A percentile compares a stretch with the other conserved stretches of the same genome.
These are phyloP conservation scores for Zanthoxylum bungeanum DNA, from an alignment of 345 rosid genomes.

Conservation along the genomic window DNA sequence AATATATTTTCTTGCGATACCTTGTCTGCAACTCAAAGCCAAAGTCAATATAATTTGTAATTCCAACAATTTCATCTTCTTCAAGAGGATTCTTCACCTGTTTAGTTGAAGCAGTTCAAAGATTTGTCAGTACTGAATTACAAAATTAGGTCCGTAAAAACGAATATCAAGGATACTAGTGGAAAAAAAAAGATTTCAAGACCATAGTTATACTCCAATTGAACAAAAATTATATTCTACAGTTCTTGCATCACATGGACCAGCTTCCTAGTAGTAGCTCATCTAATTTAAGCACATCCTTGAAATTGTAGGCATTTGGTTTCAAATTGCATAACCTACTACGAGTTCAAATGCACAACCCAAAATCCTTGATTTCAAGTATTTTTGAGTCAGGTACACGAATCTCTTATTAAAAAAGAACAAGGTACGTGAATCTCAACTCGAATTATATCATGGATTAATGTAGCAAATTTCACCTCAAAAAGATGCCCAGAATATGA, in stretches of 20 bases:
- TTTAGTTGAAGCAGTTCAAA: slow-evolving; percentile 17
- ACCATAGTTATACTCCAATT: not conserved
- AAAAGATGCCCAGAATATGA: not conserved
- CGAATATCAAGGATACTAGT: too few relatives aligned
- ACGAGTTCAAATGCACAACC: not conserved
- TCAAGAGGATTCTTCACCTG: slow-evolving; percentile 93
- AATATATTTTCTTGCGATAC: slow-evolving; percentile 32
- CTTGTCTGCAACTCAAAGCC: slow-evolving; percentile 87
- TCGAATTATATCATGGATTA: not conserved
- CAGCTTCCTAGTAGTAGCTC: not conserved
- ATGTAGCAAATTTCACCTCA: not conserved
- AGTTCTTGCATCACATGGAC: not conserved
- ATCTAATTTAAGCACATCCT: not conserved
- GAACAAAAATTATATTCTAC: not conserved
- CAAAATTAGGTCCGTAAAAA: too few relatives aligned
- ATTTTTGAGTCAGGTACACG: not conserved
- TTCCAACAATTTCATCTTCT: slow-evolving; percentile 75
- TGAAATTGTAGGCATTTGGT: not conserved
- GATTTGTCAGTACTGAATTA: slow-evolving; percentile 11
- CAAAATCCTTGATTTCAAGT: not conserved
- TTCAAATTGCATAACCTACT: not conserved
- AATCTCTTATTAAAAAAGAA: too few relatives aligned
- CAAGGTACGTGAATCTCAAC: not conserved
- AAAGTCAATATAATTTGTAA: slow-evolving; percentile 89
- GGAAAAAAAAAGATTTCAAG: too few relatives aligned